phyloP scores from a whole-genome alignment of 2,329 filamentous ascomycete species.

The Colletotrichum sp. region DNA sequence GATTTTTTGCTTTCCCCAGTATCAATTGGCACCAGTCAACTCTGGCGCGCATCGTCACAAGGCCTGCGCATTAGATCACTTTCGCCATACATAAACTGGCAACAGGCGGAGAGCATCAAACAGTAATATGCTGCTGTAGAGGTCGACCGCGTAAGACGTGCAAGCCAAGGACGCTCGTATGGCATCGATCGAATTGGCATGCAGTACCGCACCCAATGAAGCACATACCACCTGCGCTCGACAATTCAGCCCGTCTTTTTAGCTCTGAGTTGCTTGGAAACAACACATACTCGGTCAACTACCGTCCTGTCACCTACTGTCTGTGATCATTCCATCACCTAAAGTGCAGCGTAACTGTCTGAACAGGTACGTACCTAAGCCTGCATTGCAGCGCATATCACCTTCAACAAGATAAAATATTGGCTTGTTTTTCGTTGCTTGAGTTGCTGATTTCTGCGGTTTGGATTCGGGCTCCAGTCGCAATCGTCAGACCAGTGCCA shows the following conservation, averaged over 20 bases:
- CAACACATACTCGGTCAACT: conserved; percentile 4
- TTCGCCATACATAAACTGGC: background rate
- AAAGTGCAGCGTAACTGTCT: background rate
- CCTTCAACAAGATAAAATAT: background rate
- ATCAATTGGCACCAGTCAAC: background rate
- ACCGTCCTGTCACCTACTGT: background rate
- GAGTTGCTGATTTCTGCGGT: background rate
- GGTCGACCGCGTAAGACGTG: background rate
- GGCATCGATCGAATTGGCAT: background rate
- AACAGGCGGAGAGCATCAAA: background rate
- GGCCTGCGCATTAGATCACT: background rate
- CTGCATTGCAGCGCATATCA: background rate
- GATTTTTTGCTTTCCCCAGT: background rate
- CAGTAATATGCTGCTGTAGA: background rate
- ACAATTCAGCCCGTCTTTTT: background rate
- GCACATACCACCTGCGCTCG: background rate
- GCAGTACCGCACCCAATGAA: background rate
- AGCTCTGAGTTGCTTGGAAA: background rate
- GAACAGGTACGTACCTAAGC: background rate
- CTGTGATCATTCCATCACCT: background rate
- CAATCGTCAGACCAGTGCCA: background rate
- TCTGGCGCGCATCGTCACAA: background rate
- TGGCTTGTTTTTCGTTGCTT: background rate
- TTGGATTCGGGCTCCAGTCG: background rate
- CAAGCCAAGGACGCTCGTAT: background rate